Base-by-base conservation (phyloP, 2,329 filamentous ascomycete species). In the Trichoderma sp. region DNA sequence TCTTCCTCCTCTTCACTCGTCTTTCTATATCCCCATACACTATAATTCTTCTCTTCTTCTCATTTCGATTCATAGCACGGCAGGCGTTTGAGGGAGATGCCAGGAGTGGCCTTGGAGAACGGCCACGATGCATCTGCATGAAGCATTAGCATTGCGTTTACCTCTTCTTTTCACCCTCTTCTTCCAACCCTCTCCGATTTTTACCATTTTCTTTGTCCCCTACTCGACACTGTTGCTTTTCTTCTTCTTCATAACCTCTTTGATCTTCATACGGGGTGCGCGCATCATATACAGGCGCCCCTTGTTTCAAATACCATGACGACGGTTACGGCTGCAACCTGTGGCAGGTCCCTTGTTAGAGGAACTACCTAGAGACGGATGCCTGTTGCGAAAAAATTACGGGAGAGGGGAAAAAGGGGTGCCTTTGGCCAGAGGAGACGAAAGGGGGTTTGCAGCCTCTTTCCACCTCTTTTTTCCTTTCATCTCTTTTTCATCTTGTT, bases 301-400 rank as follows among this genome's bases (percentile, higher is more conserved):
- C 10, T 41, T 67, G 50, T 62, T 63, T 67, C 45, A 45, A 57
- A 61, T 51, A 48, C 52, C 45, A 64, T 69, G 41, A 69, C 62
- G 69, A 69, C 66, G 63, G 62, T 66, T 51, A 70, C 62, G 68
- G 60, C 67, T 69, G 62, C 62, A 57, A 68, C 52, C 48, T 47
- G 59, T 63, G 56, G 59, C 41, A 61, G 56, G 56, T 45, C 48
- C 55, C 66, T 64, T 52, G 50, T 66, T 57, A 45, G 64, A 63
- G 64, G 45, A 63, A 57, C 50, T 55, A 63, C 51, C 50, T 55
- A 47, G 56, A 51, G 64, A 66, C 45, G 59, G 59, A 65, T 61
- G 56, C 63, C 52, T 54, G 45, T 62, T 62, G 50, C 59, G 44
- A 62, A 45, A 62, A 54, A 26, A 39, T 2, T 3, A 14, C 2